phyloP scores from a whole-genome alignment of 208 protist genomes.

The Trypanosoma brucei region DNA sequence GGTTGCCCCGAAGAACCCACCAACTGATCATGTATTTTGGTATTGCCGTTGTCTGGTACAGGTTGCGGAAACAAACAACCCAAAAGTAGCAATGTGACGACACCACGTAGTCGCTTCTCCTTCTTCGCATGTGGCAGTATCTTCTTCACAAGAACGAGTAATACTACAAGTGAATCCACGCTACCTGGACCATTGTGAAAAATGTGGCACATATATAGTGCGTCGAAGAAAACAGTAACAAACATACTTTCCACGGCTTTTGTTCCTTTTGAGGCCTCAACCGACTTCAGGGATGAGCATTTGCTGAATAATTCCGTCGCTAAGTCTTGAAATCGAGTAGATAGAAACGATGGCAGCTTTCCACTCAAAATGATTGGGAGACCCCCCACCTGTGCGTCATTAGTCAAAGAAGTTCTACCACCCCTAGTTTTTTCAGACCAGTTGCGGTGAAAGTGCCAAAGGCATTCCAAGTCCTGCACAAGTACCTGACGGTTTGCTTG shows the following conservation, averaged over 20 bases:
- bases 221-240: background rate
- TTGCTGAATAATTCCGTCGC: background rate
- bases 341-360: slow-evolving; percentile 10
- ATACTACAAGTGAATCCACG: background rate
- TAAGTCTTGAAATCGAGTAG: background rate
- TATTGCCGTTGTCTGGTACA: too few relatives aligned
- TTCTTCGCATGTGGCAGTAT: slow-evolving; percentile 11
- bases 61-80: slow-evolving; percentile 10
- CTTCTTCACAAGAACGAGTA: slow-evolving; percentile 11
- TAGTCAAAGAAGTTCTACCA: background rate
- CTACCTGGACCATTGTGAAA: slow-evolving; percentile 2
- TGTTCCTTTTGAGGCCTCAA: background rate
- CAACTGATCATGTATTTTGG: background rate
- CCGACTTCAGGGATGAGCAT: background rate
- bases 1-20: background rate
- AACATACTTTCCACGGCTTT: background rate
- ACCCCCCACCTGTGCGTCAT: background rate
- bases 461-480: slow-evolving; percentile 6
- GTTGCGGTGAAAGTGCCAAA: slow-evolving; percentile 4
- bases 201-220: slow-evolving; percentile 15
- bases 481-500: background rate
- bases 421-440: slow-evolving; percentile 3
- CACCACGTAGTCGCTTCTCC: slow-evolving; percentile 9
- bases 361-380: slow-evolving; percentile 17
- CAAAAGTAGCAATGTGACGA: slow-evolving; percentile 14